phyloP scores from a whole-genome alignment of 305 asterid species.

The Fraxinus xanthoxyloides region DNA sequence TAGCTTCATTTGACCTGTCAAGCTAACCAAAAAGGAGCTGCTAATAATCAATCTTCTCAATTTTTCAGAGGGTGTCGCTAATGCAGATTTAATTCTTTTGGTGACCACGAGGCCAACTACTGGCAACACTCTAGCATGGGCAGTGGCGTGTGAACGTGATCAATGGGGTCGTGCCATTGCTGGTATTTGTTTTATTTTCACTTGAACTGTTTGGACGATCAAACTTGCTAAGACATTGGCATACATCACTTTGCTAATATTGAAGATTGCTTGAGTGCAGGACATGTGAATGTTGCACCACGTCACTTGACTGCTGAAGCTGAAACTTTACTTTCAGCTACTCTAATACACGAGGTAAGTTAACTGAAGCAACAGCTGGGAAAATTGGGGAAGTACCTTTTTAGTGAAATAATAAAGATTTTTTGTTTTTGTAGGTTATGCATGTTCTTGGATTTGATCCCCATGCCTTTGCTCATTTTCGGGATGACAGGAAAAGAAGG shows the following conservation, averaged over 20 bases:
- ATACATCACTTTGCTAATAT: background rate
- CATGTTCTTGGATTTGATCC: slow-evolving; percentile 98
- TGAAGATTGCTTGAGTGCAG: slow-evolving; percentile 38
- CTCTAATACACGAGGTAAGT: slow-evolving; percentile 81
- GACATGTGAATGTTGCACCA: slow-evolving; percentile 97
- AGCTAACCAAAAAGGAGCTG: background rate
- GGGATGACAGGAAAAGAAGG: slow-evolving; percentile 91
- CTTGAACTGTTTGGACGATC: slow-evolving; percentile 15
- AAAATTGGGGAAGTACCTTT: slow-evolving; percentile 2
- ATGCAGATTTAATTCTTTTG: slow-evolving; percentile 90
- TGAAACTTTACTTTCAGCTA: slow-evolving; percentile 88
- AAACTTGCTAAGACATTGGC: background rate
- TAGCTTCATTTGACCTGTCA: background rate
- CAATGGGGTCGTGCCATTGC: slow-evolving; percentile 99
- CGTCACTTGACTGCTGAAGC: slow-evolving; percentile 99
- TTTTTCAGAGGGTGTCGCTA: slow-evolving; percentile 77
- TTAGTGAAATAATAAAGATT: slow-evolving; percentile 6
- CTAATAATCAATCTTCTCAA: slow-evolving; percentile 6
- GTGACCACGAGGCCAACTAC: slow-evolving; percentile 97
- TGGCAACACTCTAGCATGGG: slow-evolving; percentile 98
- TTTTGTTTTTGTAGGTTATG: slow-evolving; percentile 56
- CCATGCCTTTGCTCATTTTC: slow-evolving; percentile 93
- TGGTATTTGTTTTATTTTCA: slow-evolving; percentile 36
- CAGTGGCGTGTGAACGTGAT: slow-evolving; percentile 97
- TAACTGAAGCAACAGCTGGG: slow-evolving; percentile 8